These are phyloP conservation scores for Podospora conica DNA, from an alignment of 495 filamentous ascomycete genomes.

Conservation along the genomic window DNA sequence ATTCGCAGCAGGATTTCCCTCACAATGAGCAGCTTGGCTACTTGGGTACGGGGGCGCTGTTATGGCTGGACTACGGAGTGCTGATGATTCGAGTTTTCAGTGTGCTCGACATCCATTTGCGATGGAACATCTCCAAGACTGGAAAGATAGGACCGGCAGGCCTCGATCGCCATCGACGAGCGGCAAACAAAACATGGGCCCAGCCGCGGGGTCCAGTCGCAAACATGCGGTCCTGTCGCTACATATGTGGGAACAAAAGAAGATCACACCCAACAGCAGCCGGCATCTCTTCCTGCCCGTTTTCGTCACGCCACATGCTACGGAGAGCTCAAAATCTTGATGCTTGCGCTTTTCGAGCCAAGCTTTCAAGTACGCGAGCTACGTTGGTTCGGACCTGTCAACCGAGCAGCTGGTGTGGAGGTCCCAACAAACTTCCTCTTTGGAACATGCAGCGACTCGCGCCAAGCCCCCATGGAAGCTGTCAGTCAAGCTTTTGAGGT, in stretches of 20 bases:
- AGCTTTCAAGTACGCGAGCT: background rate
- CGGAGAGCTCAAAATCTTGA: background rate
- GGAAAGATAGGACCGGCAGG: background rate
- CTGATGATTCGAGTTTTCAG: background rate
- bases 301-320: background rate
- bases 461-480: background rate
- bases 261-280: background rate
- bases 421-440: conserved; percentile 3
- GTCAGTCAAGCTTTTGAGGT: background rate
- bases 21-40: background rate
- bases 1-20: background rate
- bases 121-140: background rate
- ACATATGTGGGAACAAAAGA: background rate
- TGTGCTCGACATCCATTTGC: background rate
- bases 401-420: background rate
- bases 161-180: background rate
- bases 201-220: background rate
- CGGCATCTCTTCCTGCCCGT: background rate
- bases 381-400: background rate
- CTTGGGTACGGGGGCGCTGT: background rate
- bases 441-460: background rate
- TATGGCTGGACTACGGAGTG: background rate
- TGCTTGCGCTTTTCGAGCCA: background rate
- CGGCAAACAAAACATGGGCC: background rate
- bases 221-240: background rate